Percentiles rank a stretch among this genome's conserved stretches.
Evolutionary conservation across 2,329 filamentous ascomycete species (phyloP).

Genomic region (Neonectria neomacrospora): DNA sequence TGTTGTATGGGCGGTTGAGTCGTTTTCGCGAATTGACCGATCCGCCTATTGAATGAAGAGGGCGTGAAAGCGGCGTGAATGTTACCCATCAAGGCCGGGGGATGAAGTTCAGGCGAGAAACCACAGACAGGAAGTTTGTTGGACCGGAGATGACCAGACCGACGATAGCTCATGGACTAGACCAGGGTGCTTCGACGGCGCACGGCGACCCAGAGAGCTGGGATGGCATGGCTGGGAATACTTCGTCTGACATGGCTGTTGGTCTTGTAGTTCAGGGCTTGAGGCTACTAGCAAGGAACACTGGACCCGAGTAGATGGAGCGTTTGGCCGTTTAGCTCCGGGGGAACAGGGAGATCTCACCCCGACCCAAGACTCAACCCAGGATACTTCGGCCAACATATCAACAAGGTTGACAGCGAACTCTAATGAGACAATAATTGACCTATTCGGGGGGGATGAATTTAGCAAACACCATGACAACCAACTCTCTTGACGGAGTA

Average conservation of each 20-base stretch:
- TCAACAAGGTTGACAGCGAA: background rate
- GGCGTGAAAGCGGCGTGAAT: conserved; percentile 12
- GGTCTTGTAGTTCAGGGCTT: conserved; percentile 7
- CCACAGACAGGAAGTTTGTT: conserved; percentile 9
- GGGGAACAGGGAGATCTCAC: conserved; percentile 9
- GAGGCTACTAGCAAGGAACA: conserved; percentile 21
- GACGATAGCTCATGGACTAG: conserved; percentile 14
- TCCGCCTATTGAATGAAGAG: conserved; percentile 10
- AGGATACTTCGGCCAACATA: conserved; percentile 1
- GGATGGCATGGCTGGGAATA: conserved; percentile 12
- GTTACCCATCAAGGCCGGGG: conserved; percentile 14
- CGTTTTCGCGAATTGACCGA: conserved; percentile 3
- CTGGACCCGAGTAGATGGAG: conserved; percentile 24
- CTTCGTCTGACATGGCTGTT: conserved; percentile 12
- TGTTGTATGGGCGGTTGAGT: conserved; percentile 11
- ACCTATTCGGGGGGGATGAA: background rate
- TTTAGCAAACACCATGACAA: background rate
- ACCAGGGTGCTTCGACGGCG: conserved; percentile 13
- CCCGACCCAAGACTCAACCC: background rate
- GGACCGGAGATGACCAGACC: conserved; percentile 10
- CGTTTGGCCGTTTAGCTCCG: conserved; percentile 13
- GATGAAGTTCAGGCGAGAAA: background rate
- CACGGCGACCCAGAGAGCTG: conserved; percentile 16
- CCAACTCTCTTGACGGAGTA: background rate
- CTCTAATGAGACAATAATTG: background rate